Percentiles rank a stretch among this genome's conserved stretches.
These are phyloP conservation scores for Vigna unguiculata DNA, from an alignment of 306 rosid genomes.

Conservation along the genomic window DNA sequence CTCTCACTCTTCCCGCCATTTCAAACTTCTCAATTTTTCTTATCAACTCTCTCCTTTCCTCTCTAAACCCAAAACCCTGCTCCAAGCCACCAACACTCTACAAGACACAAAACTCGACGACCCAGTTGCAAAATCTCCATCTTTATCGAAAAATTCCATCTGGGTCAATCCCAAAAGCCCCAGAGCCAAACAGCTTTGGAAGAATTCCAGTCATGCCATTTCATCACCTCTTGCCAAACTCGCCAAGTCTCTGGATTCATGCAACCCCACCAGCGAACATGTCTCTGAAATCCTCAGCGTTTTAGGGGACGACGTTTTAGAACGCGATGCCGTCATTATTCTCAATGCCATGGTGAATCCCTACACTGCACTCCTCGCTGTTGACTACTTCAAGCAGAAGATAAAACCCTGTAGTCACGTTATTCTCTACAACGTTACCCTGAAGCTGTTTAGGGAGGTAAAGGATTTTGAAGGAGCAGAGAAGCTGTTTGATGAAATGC, in stretches of 20 bases:
- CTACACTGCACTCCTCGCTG: conserved; percentile 60
- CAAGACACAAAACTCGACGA: conserved; percentile 25
- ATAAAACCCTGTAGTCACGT: conserved; percentile 50
- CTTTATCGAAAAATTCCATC: conserved; percentile 55
- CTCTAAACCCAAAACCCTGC: conserved; percentile 46
- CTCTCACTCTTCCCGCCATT: conserved; percentile 35
- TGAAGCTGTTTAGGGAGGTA: conserved; percentile 64
- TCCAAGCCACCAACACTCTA: conserved; percentile 1
- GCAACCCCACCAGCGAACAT: conserved; percentile 51
- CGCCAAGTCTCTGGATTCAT: conserved; percentile 67
- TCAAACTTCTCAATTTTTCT: conserved; percentile 30
- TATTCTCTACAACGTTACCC: conserved; percentile 72
- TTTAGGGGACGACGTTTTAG: conserved; percentile 54
- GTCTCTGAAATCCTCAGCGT: conserved; percentile 53
- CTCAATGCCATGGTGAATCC: conserved; percentile 66
- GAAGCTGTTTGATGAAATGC: conserved; percentile 83
- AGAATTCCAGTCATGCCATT: conserved; percentile 57
- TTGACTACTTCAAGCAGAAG: conserved; percentile 57
- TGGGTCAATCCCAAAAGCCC: conserved; percentile 88
- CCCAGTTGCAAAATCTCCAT: conserved; percentile 51
- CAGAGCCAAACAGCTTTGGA: conserved; percentile 63
- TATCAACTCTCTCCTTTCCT: conserved; percentile 42
- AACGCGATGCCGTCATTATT: conserved; percentile 63
- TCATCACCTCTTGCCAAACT: conserved; percentile 53
- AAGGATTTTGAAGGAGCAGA: conserved; percentile 73